Percentiles rank a stretch among this genome's conserved stretches.
phyloP scores from a whole-genome alignment of 2,329 filamentous ascomycete species.

The Trichoderma koningii region DNA sequence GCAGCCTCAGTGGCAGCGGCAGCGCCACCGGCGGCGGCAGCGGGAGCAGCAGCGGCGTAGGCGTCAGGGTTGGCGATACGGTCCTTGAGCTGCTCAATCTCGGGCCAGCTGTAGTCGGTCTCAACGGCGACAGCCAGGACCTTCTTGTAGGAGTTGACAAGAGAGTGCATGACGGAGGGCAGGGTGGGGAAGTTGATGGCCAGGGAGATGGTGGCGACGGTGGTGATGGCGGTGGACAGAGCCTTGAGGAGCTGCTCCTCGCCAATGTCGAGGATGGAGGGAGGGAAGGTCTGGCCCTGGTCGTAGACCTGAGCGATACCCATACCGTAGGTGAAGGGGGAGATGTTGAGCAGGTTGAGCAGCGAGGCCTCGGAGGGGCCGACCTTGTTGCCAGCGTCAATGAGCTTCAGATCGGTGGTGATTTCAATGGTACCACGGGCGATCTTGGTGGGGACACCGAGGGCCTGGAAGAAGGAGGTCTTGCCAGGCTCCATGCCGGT shows the following conservation, averaged over 20 bases:
- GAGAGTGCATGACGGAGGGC: constrained; percentile 91
- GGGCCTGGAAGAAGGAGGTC: constrained; percentile 99
- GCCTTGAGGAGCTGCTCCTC: constrained; percentile 90
- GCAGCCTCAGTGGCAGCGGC: constrained; percentile 54
- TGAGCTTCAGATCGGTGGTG: constrained; percentile 94
- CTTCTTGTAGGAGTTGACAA: constrained; percentile 99
- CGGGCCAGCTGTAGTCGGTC: constrained; percentile 92
- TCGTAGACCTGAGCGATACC: constrained; percentile 96
- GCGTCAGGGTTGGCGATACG: constrained; percentile 98
- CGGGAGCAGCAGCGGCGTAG: constrained; percentile 82
- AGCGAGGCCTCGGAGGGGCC: constrained; percentile 98
- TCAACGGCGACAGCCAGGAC: constrained; percentile 82
- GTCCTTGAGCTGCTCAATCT: constrained; percentile 98
- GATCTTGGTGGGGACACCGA: constrained; percentile 99
- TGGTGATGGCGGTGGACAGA: constrained; percentile 77
- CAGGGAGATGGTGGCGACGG: constrained; percentile 88
- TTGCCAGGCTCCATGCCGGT: constrained; percentile 99
- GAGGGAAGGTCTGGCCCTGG: constrained; percentile 87
- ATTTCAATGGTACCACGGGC: constrained; percentile 99
- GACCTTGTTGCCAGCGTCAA: constrained; percentile 91
- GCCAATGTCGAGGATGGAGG: constrained; percentile 85
- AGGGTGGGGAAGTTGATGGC: constrained; percentile 94
- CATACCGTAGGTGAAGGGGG: constrained; percentile 99
- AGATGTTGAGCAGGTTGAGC: constrained; percentile 99
- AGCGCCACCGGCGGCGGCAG: constrained; percentile 59